Evolutionary conservation across 2,329 filamentous ascomycete genomes (phyloP), one percentile per base, ranked within the genome.

Genomic region (Stagonosporopsis chrysanthemi): DNA sequence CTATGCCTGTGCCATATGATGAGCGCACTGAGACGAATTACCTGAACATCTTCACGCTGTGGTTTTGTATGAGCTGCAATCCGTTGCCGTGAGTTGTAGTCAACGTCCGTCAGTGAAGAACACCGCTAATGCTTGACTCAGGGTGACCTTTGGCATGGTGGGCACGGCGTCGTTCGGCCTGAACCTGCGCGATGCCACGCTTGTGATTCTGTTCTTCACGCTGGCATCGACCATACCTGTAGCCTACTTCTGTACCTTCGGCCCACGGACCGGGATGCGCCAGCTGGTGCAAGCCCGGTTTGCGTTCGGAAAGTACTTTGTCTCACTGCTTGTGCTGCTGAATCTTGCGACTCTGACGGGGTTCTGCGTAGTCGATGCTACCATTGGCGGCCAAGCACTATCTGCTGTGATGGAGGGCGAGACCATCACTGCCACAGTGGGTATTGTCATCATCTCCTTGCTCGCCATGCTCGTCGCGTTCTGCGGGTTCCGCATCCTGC

Each of bases 201-300:
- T 89, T 12, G 77, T 88, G 29, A 88, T 89, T 43, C 69, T 89
- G 42, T 89, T 89, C 77, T 88, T 89, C 72, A 82, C 80, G 11
- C 71, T 88, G 17, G 62, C 88, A 24, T 83, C 82, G 1, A 82
- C 82, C 0, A 57, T 82, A 6, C 77, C 83, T 0, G 83, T 85
- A 0, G 86, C 84, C 3, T 87, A 83, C 64, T 75, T 88, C 24
- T 81, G 81, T 39, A 86, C 83, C 0, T 73, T 87, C 47, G 86
- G 86, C 0, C 84, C 86, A 4, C 83, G 83, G 72, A 88, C 85
- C 9, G 87, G 86, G 39, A 83, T 89, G 81, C 80, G 86, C 15
- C 86, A 88, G 72, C 86, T 89, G 81, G 82, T 89, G 7, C 85
- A 87, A 63, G 86, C 87, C 4, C 79, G 87, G 22, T 89, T 84